Base-by-base conservation (phyloP, 208 protist genomes). In the Crithidia bombi region DNA sequence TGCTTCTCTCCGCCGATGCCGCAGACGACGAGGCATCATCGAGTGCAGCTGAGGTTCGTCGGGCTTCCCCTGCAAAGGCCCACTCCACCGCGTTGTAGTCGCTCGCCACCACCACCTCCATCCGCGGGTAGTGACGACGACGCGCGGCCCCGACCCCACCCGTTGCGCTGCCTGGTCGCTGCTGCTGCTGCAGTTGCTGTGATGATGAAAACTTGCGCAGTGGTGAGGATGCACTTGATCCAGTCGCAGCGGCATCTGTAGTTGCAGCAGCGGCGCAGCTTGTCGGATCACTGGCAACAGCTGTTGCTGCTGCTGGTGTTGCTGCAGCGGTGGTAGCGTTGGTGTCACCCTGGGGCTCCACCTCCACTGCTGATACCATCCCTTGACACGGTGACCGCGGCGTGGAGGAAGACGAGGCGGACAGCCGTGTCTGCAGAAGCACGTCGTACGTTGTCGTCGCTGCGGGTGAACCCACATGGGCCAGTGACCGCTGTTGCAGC, bases 31-130 rank as follows among this genome's bases (percentile, higher is more conserved):
- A 2, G n/a, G 17, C 5, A 2, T 65, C 46, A 3, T 65, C 58
- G 1, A 43, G 54, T 10, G 30, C 2, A 9, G 17, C 58, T 5
- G 52, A 64, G 14, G 51, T 39, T 5, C 65, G 73, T 1, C 65
- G 73, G 43, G 65, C 65, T 52, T 61, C 73, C 3, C 65, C 65
- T 0, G 50, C 66, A 32, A 73, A 69, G 26, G 59, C 58, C 59
- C 73, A 78, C 65, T 78, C 65, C 43, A 68, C 35, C 28, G 73
- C 25, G 65, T 69, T 69, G 59, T 78, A 78, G 11, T 49, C 30
- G 26, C 41, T 73, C 38, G 65, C 50, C 21, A 78, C 65, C 15
- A 78, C 65, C 47, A 78, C 65, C 58, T 73, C 65, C 25, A 78
- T 46, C 7, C 41, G 54, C 15, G 32, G 57, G 14, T 28, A 10